Evolutionary conservation across 1,139 yeast genomes (phyloP).

Genomic region (Kodamaea anthophila): DNA sequence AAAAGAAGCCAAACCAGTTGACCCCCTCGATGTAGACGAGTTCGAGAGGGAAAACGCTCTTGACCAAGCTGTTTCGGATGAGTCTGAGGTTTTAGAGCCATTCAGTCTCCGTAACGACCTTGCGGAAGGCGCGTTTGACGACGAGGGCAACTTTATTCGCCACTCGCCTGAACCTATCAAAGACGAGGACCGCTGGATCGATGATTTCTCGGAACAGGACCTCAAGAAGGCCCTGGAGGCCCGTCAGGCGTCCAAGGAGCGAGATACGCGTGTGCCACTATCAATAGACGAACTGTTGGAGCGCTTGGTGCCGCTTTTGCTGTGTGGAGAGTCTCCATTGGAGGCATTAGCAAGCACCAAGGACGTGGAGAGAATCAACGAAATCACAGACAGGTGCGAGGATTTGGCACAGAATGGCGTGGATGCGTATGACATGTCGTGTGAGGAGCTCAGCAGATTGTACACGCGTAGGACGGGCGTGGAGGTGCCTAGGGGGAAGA

Average conservation of each 20-base stretch:
- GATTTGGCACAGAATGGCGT: slow-evolving; percentile 33
- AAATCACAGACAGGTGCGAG: slow-evolving; percentile 49
- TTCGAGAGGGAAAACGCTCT: slow-evolving; percentile 16
- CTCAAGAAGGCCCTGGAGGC: slow-evolving; percentile 44
- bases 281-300: slow-evolving; percentile 16
- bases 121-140: slow-evolving; percentile 57
- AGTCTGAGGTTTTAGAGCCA: slow-evolving; percentile 34
- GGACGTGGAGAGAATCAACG: slow-evolving; percentile 15
- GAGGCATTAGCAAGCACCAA: slow-evolving; percentile 44
- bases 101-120: slow-evolving; percentile 55
- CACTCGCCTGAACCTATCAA: slow-evolving; percentile 26
- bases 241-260: slow-evolving; percentile 22
- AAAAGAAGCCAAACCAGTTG: slow-evolving; percentile 5
- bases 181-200: slow-evolving; percentile 44
- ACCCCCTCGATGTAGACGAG: slow-evolving; percentile 29
- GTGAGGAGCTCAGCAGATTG: slow-evolving; percentile 55
- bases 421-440: slow-evolving; percentile 48
- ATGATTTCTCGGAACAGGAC: slow-evolving; percentile 37
- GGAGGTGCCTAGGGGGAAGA: slow-evolving; percentile 21
- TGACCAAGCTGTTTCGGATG: slow-evolving; percentile 4
- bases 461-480: slow-evolving; percentile 48
- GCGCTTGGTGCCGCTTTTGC: slow-evolving; percentile 36
- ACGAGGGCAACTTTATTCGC: slow-evolving; percentile 54
- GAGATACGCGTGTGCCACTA: too few relatives aligned
- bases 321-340: slow-evolving; percentile 59